phyloP scores from a whole-genome alignment of 1,284 basidiomycete species.

The Serendipita sp. region DNA sequence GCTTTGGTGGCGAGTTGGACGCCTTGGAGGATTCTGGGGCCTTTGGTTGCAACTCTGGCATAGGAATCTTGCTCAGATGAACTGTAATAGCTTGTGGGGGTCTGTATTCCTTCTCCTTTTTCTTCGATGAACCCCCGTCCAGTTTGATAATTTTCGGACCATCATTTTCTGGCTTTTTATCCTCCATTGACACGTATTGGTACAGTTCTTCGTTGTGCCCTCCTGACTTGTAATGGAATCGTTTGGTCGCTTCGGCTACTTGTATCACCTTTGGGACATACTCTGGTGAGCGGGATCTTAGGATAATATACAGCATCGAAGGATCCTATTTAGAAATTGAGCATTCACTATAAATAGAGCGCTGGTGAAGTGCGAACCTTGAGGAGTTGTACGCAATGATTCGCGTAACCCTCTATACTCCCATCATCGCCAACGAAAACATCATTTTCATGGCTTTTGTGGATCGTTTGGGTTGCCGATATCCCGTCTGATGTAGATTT shows the following conservation, averaged over 20 bases:
- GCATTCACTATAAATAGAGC: not conserved
- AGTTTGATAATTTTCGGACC: conserved; percentile 55
- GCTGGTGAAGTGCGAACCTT: conserved; percentile 29
- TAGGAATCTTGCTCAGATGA: conserved; percentile 68
- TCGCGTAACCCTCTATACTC: conserved; percentile 46
- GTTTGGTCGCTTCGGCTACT: conserved; percentile 65
- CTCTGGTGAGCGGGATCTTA: conserved; percentile 47
- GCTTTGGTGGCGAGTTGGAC: not conserved
- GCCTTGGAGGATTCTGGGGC: conserved; percentile 4
- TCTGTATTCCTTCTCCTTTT: conserved; percentile 34
- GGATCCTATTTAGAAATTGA: conserved; percentile 38
- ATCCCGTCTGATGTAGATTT: conserved; percentile 14
- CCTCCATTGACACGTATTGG: conserved; percentile 66
- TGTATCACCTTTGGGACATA: conserved; percentile 65
- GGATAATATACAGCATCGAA: conserved; percentile 61
- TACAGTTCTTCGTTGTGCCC: conserved; percentile 47
- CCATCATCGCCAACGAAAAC: conserved; percentile 56
- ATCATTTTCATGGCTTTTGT: conserved; percentile 40
- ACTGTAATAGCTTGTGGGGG: conserved; percentile 53
- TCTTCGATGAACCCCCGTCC: conserved; percentile 30
- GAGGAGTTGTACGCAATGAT: conserved; percentile 49
- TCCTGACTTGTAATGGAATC: conserved; percentile 58
- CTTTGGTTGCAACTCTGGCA: conserved; percentile 59
- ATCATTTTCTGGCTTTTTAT: conserved; percentile 27
- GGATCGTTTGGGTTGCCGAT: conserved; percentile 13